Evolutionary conservation across 2,329 filamentous ascomycete species (phyloP), one percentile per base, ranked within the genome.

Genomic region (Leptoxyphium fumago): DNA sequence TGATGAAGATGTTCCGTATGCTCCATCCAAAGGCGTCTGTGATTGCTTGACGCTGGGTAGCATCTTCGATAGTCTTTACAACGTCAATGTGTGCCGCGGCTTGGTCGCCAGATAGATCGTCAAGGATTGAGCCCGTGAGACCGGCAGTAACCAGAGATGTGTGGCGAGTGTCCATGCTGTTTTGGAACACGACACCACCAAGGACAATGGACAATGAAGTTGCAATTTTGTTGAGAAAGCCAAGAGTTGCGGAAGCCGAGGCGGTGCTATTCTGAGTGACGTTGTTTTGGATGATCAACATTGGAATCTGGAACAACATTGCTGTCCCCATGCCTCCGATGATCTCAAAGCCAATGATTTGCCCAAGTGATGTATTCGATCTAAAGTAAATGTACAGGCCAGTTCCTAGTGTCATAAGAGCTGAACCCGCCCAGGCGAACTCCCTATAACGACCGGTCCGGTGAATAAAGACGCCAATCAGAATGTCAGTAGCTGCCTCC

Each of bases 251-350:
- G 0, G 71, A 75, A 0, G 73, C 73, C 0, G 67, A 66, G 0
- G 72, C 72, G 1, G 62, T 62, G 26, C 76, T 59, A 46, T 70
- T 69, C 1, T 63, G 56, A 2, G 30, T 42, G 10, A 75, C 70
- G 11, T 64, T 64, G n/a, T 65, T 67, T 48, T 78, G 75, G 0
- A 78, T 58, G 1, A 74, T 73, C 28, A 78, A 68, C 11, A 76
- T 60, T 0, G 74, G 74, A 0, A 73, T 62, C 46, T 73, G 61
- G 55, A 77, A 77, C 0, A 75, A 61, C 13, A 74, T 54, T 0
- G 71, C 73, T 0, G 65, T 64, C 1, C 74, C 74, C 0, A 71
- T 48, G 1, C 73, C 74, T 1, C 59, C 65, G 10, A 77, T 51
- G 11, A 75, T 56, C 46, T 75, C 61, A 49, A 70, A 70, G 2